phyloP scores from a whole-genome alignment of 306 rosid species.

The Vigna unguiculata region DNA sequence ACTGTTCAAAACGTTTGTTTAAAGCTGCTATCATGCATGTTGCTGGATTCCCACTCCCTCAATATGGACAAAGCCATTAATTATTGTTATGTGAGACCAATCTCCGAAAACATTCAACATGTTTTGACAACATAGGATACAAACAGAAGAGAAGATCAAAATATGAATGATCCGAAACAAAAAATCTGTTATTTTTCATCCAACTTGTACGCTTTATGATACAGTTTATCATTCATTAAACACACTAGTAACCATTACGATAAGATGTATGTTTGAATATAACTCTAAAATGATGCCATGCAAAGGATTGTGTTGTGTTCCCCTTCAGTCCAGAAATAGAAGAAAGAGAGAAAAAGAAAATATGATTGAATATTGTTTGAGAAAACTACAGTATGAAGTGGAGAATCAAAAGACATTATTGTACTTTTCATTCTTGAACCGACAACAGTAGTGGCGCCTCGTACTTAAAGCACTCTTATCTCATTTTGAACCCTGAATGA shows the following conservation, averaged over 20 bases:
- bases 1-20: conserved; percentile 5
- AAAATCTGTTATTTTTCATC: background rate
- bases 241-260: no score
- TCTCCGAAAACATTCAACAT: conserved; percentile 31
- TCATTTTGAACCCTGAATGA: background rate
- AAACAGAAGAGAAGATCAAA: conserved; percentile 7
- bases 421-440: conserved; percentile 12
- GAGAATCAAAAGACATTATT: conserved; percentile 27
- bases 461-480: background rate
- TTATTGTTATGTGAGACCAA: background rate
- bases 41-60: conserved; percentile 25
- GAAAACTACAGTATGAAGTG: background rate
- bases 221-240: no score
- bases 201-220: background rate
- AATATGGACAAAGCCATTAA: conserved; percentile 24
- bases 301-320: no score
- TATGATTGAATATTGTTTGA: background rate
- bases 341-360: background rate
- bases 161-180: background rate
- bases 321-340: background rate
- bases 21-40: conserved; percentile 13
- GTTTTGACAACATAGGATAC: background rate
- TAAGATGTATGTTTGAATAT: no score
- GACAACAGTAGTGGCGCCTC: background rate
- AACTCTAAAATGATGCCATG: no score